Base-by-base conservation (phyloP, 2,329 filamentous ascomycete species). In the Paramyrothecium sp. region DNA sequence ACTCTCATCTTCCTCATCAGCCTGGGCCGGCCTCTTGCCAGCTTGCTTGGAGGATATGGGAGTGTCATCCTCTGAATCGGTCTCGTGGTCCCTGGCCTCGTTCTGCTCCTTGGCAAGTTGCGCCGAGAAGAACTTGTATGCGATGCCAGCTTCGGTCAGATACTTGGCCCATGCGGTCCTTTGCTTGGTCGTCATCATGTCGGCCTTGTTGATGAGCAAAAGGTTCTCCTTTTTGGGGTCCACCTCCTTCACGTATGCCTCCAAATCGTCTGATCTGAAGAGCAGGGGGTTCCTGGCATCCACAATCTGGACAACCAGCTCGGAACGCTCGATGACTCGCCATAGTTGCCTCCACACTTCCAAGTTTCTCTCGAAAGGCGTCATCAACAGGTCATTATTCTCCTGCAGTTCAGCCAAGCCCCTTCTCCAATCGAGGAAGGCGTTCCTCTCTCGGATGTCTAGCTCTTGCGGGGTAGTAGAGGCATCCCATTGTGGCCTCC, bases 271-370 rank as follows among this genome's bases (percentile, higher is more conserved):
- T 5, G 90, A 97, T 57, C 96, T 86, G 78, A 98, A 99, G 65
- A 98, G 83, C 19, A 99, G 80, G 2, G 95, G 95, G 73, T 97
- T 97, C 68, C 95, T 84, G 10, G 96, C 95, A 77, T 99, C 95
- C 55, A 99, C 95, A 78, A 99, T 99, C 79, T 99, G 95, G 38
- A 99, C 95, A 3, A 99, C 86, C 46, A 99, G 78, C 73, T 99
- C 95, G 17, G 92, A 97, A 60, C 95, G 84, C 80, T 99, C 95
- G 67, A 99, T 97, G 58, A 99, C 95, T 77, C 95, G 87, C 95
- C 95, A 99, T 66, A 99, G 71, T 75, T 99, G 95, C 71, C 95
- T 87, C 95, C 95, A 99, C 26, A 99, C 95, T 70, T 99, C 96
- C 60, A 99, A 71, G 71, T 99, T 99, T 58, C 95, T 86, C 81